Evolutionary conservation across 257 asterid genomes (phyloP).

Genomic region (Solanum appendiculatum): DNA sequence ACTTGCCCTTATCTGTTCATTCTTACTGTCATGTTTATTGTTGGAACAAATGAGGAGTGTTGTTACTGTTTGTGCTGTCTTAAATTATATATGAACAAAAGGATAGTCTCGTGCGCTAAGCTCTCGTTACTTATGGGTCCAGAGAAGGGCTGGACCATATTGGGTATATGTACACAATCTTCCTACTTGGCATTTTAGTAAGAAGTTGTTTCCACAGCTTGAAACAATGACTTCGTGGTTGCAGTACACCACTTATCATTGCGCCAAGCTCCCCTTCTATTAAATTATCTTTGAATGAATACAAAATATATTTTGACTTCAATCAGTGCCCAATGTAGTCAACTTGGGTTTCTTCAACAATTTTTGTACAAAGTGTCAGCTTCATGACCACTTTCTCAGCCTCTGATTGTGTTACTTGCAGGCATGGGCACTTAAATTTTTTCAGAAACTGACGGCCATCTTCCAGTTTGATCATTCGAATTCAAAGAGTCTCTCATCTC

Average conservation of each 20-base stretch:
- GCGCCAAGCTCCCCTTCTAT: background rate
- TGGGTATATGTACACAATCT: background rate
- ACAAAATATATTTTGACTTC: background rate
- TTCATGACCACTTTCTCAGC: background rate
- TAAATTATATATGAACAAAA: background rate
- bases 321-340: background rate
- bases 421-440: constrained; percentile 33
- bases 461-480: constrained; percentile 37
- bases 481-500: constrained; percentile 35
- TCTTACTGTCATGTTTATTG: background rate
- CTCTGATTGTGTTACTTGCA: constrained; percentile 17
- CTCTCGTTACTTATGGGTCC: background rate
- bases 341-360: background rate
- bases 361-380: background rate
- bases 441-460: constrained; percentile 42
- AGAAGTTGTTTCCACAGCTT: background rate
- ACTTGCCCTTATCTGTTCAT: background rate
- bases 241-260: background rate
- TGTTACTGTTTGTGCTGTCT: background rate
- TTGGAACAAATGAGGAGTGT: background rate
- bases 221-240: background rate
- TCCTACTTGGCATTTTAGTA: background rate
- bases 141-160: background rate
- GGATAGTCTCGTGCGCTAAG: background rate
- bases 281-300: background rate